phyloP scores from a whole-genome alignment of 2,329 filamentous ascomycete species.

The Anthostomella pinea region DNA sequence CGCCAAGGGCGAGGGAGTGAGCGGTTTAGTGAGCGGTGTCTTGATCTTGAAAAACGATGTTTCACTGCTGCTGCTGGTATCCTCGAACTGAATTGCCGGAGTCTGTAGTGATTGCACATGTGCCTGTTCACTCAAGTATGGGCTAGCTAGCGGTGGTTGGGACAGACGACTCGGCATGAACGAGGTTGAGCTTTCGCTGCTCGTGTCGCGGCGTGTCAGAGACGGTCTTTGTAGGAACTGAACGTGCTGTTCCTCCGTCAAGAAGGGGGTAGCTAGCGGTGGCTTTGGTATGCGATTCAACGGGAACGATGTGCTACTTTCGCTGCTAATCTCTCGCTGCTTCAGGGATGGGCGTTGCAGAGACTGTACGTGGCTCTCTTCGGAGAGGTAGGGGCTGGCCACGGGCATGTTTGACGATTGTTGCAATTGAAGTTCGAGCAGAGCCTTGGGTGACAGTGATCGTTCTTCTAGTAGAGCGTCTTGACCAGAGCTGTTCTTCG shows the following conservation, averaged over 20 bases:
- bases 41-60: constrained; percentile 5
- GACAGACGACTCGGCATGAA: constrained; percentile 18
- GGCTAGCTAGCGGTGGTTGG: constrained; percentile 34
- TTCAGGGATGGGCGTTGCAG: too few relatives aligned
- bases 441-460: constrained; percentile 9
- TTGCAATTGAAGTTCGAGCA: neutral
- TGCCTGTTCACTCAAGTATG: constrained; percentile 46
- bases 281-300: constrained; percentile 21
- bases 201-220: neutral
- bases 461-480: constrained; percentile 17
- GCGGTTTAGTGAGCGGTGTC: too few relatives aligned
- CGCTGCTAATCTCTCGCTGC: neutral
- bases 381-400: constrained; percentile 21
- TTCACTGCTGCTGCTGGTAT: constrained; percentile 9
- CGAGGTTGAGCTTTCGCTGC: constrained; percentile 2
- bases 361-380: neutral
- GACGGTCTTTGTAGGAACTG: neutral
- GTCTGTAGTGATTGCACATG: constrained; percentile 50
- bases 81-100: too few relatives aligned
- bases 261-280: constrained; percentile 17
- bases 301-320: constrained; percentile 11
- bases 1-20: constrained; percentile 10
- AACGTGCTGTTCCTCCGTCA: neutral
- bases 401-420: constrained; percentile 4
- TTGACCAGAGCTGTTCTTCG: constrained; percentile 23